phyloP scores from a whole-genome alignment of 331 rosid genomes.

The Acacia concinna region DNA sequence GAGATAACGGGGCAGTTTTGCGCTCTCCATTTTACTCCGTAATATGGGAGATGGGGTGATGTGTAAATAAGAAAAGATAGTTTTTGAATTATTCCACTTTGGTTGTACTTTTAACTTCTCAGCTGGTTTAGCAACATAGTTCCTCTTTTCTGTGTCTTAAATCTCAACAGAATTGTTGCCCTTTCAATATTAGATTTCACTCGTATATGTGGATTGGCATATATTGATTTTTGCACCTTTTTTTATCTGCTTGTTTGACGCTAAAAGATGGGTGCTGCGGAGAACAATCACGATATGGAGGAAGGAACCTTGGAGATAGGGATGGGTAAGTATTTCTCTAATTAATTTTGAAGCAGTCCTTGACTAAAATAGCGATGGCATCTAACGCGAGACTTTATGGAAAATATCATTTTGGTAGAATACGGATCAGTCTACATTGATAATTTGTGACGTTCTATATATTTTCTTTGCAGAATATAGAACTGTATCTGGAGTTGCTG shows the following conservation, averaged over 20 bases:
- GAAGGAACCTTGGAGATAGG: conserved; percentile 91
- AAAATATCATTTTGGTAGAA: conserved; percentile 2
- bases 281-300: conserved; percentile 52
- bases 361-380: not conserved
- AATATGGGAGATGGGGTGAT: not conserved
- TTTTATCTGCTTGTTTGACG: conserved; percentile 42
- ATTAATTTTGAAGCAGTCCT: conserved; percentile 1
- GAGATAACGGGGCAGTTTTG: not conserved
- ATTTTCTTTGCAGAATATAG: conserved; percentile 75
- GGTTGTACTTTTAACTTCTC: not conserved
- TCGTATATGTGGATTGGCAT: conserved; percentile 22
- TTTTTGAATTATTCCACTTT: conserved; percentile 16
- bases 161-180: conserved; percentile 8
- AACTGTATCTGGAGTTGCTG: conserved; percentile 99
- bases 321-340: conserved; percentile 65
- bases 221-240: conserved; percentile 17
- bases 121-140: not conserved
- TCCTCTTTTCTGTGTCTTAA: conserved; percentile 7
- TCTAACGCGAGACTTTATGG: conserved; percentile 8
- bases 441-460: conserved; percentile 16
- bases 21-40: not conserved
- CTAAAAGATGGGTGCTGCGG: conserved; percentile 64
- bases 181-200: conserved; percentile 8
- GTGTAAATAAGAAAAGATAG: not conserved
- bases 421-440: conserved; percentile 13